These are phyloP conservation scores for Leishmania guyanensis DNA, from an alignment of 208 protist genomes.

Conservation along the genomic window DNA sequence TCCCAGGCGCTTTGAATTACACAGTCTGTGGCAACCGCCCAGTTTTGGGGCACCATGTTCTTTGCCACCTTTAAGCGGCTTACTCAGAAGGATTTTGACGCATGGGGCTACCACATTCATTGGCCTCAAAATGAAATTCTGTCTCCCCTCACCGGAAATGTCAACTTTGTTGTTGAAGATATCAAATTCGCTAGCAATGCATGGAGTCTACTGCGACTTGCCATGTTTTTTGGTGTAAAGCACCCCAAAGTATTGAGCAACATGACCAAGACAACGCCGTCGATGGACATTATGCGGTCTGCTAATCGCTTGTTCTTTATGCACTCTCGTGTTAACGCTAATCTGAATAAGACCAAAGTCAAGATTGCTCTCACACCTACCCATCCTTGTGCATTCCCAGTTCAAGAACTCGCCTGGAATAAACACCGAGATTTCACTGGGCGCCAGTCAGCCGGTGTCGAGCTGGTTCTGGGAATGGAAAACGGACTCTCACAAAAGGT, in stretches of 20 bases:
- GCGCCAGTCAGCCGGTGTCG: slow-evolving; percentile 22
- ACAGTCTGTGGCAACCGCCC: neutral
- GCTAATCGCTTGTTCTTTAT: slow-evolving; percentile 81
- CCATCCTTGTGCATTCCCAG: slow-evolving; percentile 43
- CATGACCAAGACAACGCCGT: slow-evolving; percentile 57
- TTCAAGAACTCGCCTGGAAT: slow-evolving; percentile 58
- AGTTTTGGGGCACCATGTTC: neutral
- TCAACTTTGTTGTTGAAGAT: slow-evolving; percentile 71
- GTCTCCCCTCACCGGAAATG: slow-evolving; percentile 41
- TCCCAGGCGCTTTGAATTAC: too few relatives aligned
- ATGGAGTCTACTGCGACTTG: slow-evolving; percentile 74
- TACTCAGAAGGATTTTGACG: slow-evolving; percentile 71
- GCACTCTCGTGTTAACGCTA: slow-evolving; percentile 41
- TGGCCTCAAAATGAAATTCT: slow-evolving; percentile 45
- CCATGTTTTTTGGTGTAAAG: slow-evolving; percentile 69
- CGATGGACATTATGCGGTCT: slow-evolving; percentile 67
- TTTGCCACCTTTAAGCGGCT: neutral
- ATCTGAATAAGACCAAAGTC: slow-evolving; percentile 20
- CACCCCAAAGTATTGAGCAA: slow-evolving; percentile 72
- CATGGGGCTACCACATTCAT: slow-evolving; percentile 75
- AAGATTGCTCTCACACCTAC: slow-evolving; percentile 72
- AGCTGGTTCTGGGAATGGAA: slow-evolving; percentile 86
- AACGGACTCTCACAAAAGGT: slow-evolving; percentile 67
- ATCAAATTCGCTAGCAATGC: slow-evolving; percentile 91
- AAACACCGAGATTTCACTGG: neutral